These are phyloP conservation scores for Bacidia rubella DNA, from an alignment of 495 filamentous ascomycete genomes.

Conservation along the genomic window DNA sequence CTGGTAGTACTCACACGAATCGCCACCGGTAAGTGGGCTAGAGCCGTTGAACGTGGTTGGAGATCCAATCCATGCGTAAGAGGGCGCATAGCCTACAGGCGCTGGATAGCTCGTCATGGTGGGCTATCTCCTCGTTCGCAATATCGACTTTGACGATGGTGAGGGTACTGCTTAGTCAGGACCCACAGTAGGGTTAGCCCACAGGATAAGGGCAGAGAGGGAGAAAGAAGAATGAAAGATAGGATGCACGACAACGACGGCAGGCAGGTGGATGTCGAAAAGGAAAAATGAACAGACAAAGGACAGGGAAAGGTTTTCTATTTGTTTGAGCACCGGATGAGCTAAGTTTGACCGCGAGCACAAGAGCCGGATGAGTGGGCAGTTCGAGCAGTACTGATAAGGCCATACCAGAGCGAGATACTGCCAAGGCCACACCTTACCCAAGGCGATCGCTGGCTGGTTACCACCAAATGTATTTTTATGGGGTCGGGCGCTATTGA, in stretches of 20 bases:
- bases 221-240: not conserved
- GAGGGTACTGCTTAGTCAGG: not conserved
- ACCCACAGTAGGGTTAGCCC: not conserved
- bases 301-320: not conserved
- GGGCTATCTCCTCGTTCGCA: conserved; percentile 1
- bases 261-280: not conserved
- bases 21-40: conserved; percentile 52
- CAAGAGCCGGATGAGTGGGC: not conserved
- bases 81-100: conserved; percentile 16
- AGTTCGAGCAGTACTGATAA: not conserved
- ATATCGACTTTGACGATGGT: not conserved
- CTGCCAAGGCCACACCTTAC: not conserved
- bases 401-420: not conserved
- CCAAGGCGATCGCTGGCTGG: not conserved
- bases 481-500: not conserved
- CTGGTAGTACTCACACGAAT: conserved; percentile 41
- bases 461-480: not conserved
- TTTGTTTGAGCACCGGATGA: not conserved
- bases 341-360: not conserved
- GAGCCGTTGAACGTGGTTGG: conserved; percentile 67
- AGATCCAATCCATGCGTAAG: conserved; percentile 68
- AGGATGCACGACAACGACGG: not conserved
- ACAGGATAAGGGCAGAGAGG: not conserved
- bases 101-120: conserved; percentile 17
- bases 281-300: not conserved